A percentile compares a stretch with the other conserved stretches of the same genome.
These are phyloP conservation scores for Penicillium simplicissimum DNA, from an alignment of 495 filamentous ascomycete species.

Conservation along the genomic window DNA sequence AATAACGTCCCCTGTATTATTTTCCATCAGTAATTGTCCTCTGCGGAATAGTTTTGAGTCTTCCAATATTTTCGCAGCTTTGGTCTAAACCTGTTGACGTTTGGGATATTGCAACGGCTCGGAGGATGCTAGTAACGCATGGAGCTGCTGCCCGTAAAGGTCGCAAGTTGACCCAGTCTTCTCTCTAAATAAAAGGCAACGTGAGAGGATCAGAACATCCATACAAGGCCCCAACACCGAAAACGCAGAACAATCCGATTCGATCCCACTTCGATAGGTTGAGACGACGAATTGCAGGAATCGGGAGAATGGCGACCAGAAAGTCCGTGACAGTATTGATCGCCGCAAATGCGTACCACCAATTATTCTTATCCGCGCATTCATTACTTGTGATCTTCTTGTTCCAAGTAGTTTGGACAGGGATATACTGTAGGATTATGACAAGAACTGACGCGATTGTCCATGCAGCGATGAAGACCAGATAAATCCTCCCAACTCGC, in stretches of 20 bases:
- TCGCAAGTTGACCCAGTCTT: not conserved
- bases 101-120: slow-evolving; percentile 11
- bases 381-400: slow-evolving; percentile 13
- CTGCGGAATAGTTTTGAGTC: not conserved
- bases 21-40: not conserved
- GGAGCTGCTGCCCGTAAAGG: slow-evolving; percentile 3
- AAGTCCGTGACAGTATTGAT: slow-evolving; percentile 41
- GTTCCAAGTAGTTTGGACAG: no score
- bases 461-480: slow-evolving; percentile 24
- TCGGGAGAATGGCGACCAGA: slow-evolving; percentile 39
- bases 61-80: slow-evolving; percentile 4
- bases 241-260: slow-evolving; percentile 34
- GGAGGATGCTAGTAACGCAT: slow-evolving; percentile 17
- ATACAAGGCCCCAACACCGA: slow-evolving; percentile 42
- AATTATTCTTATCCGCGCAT: slow-evolving; percentile 16
- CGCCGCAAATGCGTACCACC: slow-evolving; percentile 19
- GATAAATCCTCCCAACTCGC: slow-evolving; percentile 17
- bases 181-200: not conserved
- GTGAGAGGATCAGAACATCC: slow-evolving; percentile 17
- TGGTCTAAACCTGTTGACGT: slow-evolving; percentile 10
- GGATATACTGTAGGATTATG: slow-evolving; percentile 31
- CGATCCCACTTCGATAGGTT: slow-evolving; percentile 35
- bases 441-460: slow-evolving; percentile 20
- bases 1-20: slow-evolving; percentile 8
- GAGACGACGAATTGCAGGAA: slow-evolving; percentile 36